Evolutionary conservation across 129 eudicot genomes (phyloP), one percentile per base, ranked within the genome.

Genomic region (Pulicaria dysenterica): DNA sequence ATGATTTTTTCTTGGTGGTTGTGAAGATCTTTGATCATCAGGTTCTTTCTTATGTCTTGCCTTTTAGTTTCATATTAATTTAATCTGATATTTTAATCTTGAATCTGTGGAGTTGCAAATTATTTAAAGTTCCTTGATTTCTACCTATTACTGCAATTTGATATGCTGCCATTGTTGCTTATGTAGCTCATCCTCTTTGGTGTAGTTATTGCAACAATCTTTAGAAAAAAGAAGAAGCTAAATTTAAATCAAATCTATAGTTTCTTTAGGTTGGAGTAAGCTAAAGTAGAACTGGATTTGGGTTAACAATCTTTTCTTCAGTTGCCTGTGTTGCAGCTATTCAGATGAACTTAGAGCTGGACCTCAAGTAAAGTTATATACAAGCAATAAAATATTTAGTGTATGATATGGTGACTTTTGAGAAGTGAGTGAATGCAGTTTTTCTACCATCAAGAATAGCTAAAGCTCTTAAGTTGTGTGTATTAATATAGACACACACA

Each of bases 1-100:
- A 94, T 69, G 98, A 94, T 74, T 94, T 94, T 75, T 94, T 94
- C 82, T 83, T 94, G 93, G 98, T 94, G 60, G 96, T 94, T 46
- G 96, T 94, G 31, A 94, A 94, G 93, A 94, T 94, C 16, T 64
- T 64, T 15, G 98, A 94, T 84, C 98, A 94, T 58, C 97, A 94
- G 98, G 98, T 94, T 44, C 1, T 72, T 72, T 51, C 14, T 34
- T 6, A 7, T 6, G 2, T 31, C 61, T 77, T 59, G 40, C 4
- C 36, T 40, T 13, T 5, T 24, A 24, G 31, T 24, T 24, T 24
- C 31, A 24, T 24, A 2, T 24, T 24, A 24, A 24, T 24, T 24
- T 24, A 24, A 24, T 24, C 2, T 54, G 16, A 45, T 45, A 2
- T 45, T 7, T 45, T 24, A 24, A 24, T 24, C 31, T 24, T 24